A percentile compares a stretch with the other conserved stretches of the same genome.
phyloP scores from a whole-genome alignment of 768 basidiomycete species.

The Trametes sanguinea region DNA sequence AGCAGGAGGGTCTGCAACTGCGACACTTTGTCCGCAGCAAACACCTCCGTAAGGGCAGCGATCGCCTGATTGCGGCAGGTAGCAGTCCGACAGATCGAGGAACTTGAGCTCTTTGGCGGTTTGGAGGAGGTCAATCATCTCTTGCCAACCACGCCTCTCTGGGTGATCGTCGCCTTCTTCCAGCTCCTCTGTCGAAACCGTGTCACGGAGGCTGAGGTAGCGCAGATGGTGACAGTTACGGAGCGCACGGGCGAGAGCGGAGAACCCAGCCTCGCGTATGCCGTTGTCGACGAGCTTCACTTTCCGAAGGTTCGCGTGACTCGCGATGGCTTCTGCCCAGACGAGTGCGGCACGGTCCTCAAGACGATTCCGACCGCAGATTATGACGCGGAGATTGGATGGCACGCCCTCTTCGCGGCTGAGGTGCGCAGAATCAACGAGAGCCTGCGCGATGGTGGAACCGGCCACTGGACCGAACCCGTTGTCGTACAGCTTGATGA shows the following conservation, averaged over 20 bases:
- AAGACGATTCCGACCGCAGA: not conserved
- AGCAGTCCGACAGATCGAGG: not conserved
- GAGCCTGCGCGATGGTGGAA: not conserved
- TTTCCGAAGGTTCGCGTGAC: not conserved
- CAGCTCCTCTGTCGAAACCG: not conserved
- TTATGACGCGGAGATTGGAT: not conserved
- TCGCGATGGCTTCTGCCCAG: not conserved
- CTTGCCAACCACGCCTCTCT: not conserved
- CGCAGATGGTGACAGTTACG: not conserved
- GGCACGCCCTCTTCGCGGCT: slow-evolving; percentile 5
- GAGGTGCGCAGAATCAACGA: not conserved
- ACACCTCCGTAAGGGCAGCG: not conserved
- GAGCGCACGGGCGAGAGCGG: not conserved
- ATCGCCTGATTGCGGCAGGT: not conserved
- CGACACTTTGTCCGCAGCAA: not conserved
- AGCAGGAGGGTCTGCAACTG: not conserved
- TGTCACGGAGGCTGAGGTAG: slow-evolving; percentile 4
- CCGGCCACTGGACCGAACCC: not conserved
- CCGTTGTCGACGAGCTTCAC: not conserved
- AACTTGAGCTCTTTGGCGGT: not conserved
- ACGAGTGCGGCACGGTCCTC: not conserved
- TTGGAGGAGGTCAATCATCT: not conserved
- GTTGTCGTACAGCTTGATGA: not conserved
- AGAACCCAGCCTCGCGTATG: not conserved
- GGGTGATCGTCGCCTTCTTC: not conserved